Percentiles rank a stretch among this genome's conserved stretches.
Evolutionary conservation across 768 basidiomycete species (phyloP).

Genomic region (Mycena crocata): DNA sequence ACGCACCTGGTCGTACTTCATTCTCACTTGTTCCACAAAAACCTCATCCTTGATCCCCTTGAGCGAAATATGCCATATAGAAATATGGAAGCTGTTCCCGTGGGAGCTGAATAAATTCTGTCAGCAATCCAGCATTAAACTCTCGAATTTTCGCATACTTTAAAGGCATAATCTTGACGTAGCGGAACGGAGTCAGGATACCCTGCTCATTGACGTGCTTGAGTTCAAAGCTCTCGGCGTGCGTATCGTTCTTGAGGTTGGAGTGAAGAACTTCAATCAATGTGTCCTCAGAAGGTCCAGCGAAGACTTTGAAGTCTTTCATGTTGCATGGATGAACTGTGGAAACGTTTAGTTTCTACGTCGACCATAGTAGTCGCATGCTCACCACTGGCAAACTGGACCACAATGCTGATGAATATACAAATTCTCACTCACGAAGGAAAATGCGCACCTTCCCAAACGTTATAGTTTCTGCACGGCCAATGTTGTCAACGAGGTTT

Average conservation of each 20-base stretch:
- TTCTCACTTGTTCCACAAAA: constrained; percentile 66
- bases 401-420: constrained; percentile 23
- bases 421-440: constrained; percentile 18
- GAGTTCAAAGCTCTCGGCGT: constrained; percentile 73
- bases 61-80: constrained; percentile 81
- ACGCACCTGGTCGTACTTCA: constrained; percentile 73
- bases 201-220: constrained; percentile 67
- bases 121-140: background rate
- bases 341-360: constrained; percentile 19
- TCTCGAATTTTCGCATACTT: constrained; percentile 59
- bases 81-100: constrained; percentile 78
- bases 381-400: constrained; percentile 58
- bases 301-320: constrained; percentile 83
- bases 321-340: constrained; percentile 90
- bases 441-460: constrained; percentile 78
- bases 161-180: constrained; percentile 79
- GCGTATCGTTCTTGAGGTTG: constrained; percentile 72
- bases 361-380: background rate
- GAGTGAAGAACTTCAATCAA: constrained; percentile 76
- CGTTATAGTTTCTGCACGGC: constrained; percentile 70
- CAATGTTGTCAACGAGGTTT: constrained; percentile 15
- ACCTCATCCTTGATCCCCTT: constrained; percentile 67
- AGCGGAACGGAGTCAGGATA: constrained; percentile 71
- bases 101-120: constrained; percentile 62
- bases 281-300: constrained; percentile 71